phyloP scores from a whole-genome alignment of 2,329 filamentous ascomycete genomes.

The Stachybotrys elegans region DNA sequence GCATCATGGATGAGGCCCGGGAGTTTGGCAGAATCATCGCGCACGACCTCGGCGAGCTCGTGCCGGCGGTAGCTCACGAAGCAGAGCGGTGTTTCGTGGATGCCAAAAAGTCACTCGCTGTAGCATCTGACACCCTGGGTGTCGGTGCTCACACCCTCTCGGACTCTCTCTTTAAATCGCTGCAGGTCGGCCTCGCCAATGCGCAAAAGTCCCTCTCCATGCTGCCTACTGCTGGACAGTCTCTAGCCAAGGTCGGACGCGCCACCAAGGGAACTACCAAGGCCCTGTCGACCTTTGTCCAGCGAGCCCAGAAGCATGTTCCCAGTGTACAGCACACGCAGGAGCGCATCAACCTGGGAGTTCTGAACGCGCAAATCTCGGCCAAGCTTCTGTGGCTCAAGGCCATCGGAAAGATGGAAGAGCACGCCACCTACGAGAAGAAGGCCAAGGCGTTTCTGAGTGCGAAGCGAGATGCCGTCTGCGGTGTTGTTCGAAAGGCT shows the following conservation, averaged over 20 bases:
- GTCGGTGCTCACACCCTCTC: conserved; percentile 19
- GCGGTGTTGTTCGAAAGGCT: too few species aligned
- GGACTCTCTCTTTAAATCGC: too few species aligned
- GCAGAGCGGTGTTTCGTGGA: conserved; percentile 31
- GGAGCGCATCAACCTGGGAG: conserved; percentile 35
- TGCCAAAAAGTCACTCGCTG: conserved; percentile 25
- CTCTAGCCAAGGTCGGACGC: conserved; percentile 8
- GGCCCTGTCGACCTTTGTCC: conserved; percentile 11
- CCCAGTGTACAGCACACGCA: conserved; percentile 21
- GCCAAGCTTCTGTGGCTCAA: conserved; percentile 55
- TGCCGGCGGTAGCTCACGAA: conserved; percentile 33
- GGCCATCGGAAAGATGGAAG: conserved; percentile 42
- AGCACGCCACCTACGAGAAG: conserved; percentile 39
- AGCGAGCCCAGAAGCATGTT: conserved; percentile 14
- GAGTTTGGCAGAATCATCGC: conserved; percentile 39
- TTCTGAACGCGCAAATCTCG: conserved; percentile 49
- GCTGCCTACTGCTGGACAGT: neutral
- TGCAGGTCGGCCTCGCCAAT: neutral
- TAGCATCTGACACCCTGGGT: conserved; percentile 22
- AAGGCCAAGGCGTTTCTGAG: conserved; percentile 41
- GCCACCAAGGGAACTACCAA: conserved; percentile 14
- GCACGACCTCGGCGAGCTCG: conserved; percentile 33
- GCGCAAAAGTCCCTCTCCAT: neutral
- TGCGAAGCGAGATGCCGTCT: conserved; percentile 25
- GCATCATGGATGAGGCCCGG: conserved; percentile 37